Conservation (phyloP, 352 stramenopile genomes). For the Elongisporangium prolatum region DNA sequence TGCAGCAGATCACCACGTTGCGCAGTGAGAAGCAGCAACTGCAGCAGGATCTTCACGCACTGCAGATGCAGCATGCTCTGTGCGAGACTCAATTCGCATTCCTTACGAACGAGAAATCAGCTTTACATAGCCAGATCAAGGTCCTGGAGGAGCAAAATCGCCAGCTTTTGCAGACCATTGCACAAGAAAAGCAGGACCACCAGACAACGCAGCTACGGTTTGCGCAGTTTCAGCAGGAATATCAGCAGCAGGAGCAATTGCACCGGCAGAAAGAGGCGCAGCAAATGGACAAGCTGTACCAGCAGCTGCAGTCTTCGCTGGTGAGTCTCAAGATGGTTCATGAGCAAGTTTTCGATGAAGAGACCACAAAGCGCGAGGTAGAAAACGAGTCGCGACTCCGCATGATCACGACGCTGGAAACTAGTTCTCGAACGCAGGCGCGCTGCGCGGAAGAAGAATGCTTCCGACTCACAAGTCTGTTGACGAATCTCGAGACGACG, state of each 20-base stretch:
- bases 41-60: slow-evolving; percentile 10
- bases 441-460: slow-evolving; percentile 59
- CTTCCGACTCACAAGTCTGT: slow-evolving; percentile 38
- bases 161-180: slow-evolving; percentile 15
- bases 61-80: slow-evolving; percentile 18
- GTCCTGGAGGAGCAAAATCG: slow-evolving; percentile 24
- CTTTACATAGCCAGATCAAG: slow-evolving; percentile 19
- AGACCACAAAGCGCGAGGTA: slow-evolving; percentile 24
- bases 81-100: slow-evolving; percentile 20
- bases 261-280: slow-evolving; percentile 32
- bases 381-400: slow-evolving; percentile 53
- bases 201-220: slow-evolving; percentile 24
- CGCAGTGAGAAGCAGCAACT: slow-evolving; percentile 9
- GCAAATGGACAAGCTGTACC: slow-evolving; percentile 41
- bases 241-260: slow-evolving; percentile 31
- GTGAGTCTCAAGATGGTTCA: slow-evolving; percentile 44
- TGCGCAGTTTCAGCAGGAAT: slow-evolving; percentile 24
- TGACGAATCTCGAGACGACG: slow-evolving; percentile 44
- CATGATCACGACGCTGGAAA: slow-evolving; percentile 61
- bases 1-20: slow-evolving; percentile 11
- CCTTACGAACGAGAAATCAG: slow-evolving; percentile 22
- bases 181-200: slow-evolving; percentile 20
- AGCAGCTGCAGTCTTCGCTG: slow-evolving; percentile 52
- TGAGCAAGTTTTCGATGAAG: slow-evolving; percentile 33
- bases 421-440: slow-evolving; percentile 44